Conservation (phyloP, 495 filamentous ascomycete species). For the Tuber umbilicatum region DNA sequence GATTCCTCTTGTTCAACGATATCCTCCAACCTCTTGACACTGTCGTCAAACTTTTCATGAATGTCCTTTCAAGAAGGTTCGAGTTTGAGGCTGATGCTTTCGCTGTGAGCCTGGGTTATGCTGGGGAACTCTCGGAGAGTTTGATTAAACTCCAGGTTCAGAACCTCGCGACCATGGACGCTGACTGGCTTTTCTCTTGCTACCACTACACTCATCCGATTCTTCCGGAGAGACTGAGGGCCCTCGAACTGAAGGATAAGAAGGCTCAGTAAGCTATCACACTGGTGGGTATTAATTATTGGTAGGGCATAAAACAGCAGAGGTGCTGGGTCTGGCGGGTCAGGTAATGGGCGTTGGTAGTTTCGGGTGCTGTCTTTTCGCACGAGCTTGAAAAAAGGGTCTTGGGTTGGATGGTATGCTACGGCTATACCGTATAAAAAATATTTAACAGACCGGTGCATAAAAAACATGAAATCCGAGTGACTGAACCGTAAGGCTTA, state of each 20-base stretch:
- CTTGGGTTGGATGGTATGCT: background rate
- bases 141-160: constrained; percentile 97
- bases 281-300: no score
- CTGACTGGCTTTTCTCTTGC: constrained; percentile 93
- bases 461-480: background rate
- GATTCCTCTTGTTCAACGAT: constrained; percentile 93
- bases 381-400: background rate
- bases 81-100: constrained; percentile 96
- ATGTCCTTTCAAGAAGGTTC: constrained; percentile 84
- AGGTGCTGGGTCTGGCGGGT: background rate
- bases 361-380: background rate
- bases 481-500: background rate
- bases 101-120: constrained; percentile 76
- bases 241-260: constrained; percentile 71
- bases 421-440: background rate
- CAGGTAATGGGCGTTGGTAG: background rate
- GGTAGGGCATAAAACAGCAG: background rate
- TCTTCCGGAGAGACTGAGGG: constrained; percentile 82
- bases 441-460: background rate
- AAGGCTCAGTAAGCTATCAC: constrained; percentile 41
- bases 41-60: constrained; percentile 87
- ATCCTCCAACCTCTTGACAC: constrained; percentile 86
- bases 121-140: constrained; percentile 71
- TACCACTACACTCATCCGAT: constrained; percentile 99
- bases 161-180: constrained; percentile 97